These are phyloP conservation scores for Paramarasmius palmivorus DNA, from an alignment of 1,284 basidiomycete genomes.

Conservation along the genomic window DNA sequence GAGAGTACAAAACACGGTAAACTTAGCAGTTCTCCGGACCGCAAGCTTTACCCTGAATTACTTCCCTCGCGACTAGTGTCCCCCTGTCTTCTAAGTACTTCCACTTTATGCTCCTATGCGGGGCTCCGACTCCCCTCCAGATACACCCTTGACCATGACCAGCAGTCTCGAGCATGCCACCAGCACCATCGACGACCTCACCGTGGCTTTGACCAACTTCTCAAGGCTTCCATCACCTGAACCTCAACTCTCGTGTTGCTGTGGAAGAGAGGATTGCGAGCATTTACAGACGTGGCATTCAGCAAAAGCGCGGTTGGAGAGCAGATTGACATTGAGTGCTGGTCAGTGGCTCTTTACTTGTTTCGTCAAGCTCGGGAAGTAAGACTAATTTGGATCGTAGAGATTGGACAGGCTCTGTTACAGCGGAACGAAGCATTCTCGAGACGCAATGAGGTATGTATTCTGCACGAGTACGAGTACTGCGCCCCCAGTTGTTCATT, in stretches of 20 bases:
- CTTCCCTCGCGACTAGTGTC: background rate
- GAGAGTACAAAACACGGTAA: no score
- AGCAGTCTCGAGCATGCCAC: conserved; percentile 61
- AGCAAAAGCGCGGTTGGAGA: conserved; percentile 70
- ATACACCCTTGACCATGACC: conserved; percentile 47
- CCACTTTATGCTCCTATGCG: conserved; percentile 12
- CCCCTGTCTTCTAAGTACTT: conserved; percentile 9
- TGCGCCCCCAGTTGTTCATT: background rate
- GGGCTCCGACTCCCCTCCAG: conserved; percentile 39
- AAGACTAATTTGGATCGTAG: conserved; percentile 37
- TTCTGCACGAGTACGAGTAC: conserved; percentile 12
- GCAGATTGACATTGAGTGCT: conserved; percentile 78
- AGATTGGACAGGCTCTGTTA: conserved; percentile 90
- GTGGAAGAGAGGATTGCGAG: conserved; percentile 64
- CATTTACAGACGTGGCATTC: conserved; percentile 63
- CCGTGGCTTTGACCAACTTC: conserved; percentile 66
- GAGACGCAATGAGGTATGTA: conserved; percentile 63
- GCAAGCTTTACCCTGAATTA: background rate
- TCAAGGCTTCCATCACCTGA: conserved; percentile 72
- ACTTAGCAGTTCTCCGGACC: no score
- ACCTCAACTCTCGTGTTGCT: conserved; percentile 63
- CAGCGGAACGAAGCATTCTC: conserved; percentile 87
- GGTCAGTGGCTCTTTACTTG: conserved; percentile 48
- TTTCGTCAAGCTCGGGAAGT: background rate
- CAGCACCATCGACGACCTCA: conserved; percentile 76